Evolutionary conservation across 306 rosid species (phyloP).

Genomic region (Parietaria judaica): DNA sequence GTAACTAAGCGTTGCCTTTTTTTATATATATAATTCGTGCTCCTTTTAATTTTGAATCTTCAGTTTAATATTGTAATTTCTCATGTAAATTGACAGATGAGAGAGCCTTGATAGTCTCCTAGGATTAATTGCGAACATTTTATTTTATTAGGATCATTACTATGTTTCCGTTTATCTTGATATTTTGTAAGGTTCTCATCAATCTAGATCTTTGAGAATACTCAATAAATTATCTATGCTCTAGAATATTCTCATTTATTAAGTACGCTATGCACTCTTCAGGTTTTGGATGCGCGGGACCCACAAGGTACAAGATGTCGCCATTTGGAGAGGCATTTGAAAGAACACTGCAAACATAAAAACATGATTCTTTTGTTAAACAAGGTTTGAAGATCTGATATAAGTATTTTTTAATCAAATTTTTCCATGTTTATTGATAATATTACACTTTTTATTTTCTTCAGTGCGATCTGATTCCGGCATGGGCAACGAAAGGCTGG

Average conservation of each 20-base stretch:
- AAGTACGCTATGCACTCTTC: neutral
- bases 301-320: slow-evolving; percentile 91
- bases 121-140: neutral
- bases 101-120: neutral
- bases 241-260: too few relatives aligned
- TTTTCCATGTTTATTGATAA: neutral
- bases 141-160: slow-evolving; percentile 2
- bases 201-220: too few relatives aligned
- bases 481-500: slow-evolving; percentile 96
- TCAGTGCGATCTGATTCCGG: slow-evolving; percentile 87
- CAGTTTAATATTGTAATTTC: too few relatives aligned
- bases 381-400: slow-evolving; percentile 39
- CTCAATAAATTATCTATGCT: too few relatives aligned
- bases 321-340: slow-evolving; percentile 93
- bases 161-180: neutral
- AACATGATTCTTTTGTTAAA: slow-evolving; percentile 81
- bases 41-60: too few relatives aligned
- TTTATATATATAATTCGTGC: too few relatives aligned
- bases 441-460: slow-evolving; percentile 1
- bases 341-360: slow-evolving; percentile 82
- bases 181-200: too few relatives aligned
- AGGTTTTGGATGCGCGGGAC: slow-evolving; percentile 96
- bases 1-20: too few relatives aligned
- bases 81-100: too few relatives aligned
- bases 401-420: neutral